Conservation (phyloP, 139 green algal genomes). For the Trebouxia sp. region DNA sequence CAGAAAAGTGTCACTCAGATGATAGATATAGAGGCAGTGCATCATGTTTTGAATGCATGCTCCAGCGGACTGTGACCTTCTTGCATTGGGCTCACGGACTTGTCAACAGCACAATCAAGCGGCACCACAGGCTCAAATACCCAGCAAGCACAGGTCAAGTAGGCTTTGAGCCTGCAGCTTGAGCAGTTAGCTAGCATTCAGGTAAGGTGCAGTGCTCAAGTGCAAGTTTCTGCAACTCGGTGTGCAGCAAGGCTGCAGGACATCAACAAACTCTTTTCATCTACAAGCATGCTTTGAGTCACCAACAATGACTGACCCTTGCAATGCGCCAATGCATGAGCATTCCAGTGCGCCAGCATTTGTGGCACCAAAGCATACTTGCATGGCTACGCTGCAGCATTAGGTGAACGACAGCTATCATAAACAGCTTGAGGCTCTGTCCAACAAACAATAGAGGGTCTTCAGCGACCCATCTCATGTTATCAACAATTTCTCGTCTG, state of each 20-base stretch:
- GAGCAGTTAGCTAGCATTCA: not conserved
- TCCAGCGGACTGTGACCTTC: not conserved
- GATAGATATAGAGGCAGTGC: not conserved
- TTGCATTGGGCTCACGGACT: constrained; percentile 7
- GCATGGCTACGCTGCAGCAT: constrained; percentile 6
- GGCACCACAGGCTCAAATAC: constrained; percentile 1
- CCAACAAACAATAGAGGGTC: too few relatives aligned
- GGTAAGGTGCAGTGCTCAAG: constrained; percentile 7
- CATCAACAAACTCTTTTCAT: constrained; percentile 13
- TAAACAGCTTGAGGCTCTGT: constrained; percentile 11
- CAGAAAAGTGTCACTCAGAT: not conserved
- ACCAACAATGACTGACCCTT: constrained; percentile 1
- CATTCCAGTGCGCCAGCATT: not conserved
- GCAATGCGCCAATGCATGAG: constrained; percentile 11
- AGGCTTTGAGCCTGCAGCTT: constrained; percentile 8
- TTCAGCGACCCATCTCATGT: not conserved
- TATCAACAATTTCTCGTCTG: constrained; percentile 2
- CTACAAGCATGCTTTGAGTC: too few relatives aligned
- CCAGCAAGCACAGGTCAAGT: not conserved
- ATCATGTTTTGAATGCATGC: constrained; percentile 3
- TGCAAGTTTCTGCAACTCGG: not conserved
- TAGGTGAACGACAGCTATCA: not conserved
- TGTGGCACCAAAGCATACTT: constrained; percentile 5
- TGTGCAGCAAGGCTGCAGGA: constrained; percentile 7
- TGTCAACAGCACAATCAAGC: not conserved